Evolutionary conservation across 352 stramenopile species (phyloP).

Genomic region (Blastocystis sp.): DNA sequence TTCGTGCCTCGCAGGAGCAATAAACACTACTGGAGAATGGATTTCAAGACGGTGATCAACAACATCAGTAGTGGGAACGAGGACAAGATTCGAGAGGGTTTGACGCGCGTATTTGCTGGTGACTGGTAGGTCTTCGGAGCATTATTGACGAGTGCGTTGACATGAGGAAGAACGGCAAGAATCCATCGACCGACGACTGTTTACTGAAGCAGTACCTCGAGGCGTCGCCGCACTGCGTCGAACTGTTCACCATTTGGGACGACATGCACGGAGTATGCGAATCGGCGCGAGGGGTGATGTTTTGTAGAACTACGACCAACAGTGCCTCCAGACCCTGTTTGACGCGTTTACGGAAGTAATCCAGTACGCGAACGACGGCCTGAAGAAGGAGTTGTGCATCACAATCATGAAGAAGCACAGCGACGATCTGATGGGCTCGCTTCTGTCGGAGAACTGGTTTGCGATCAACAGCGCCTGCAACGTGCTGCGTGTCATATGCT

Average conservation of each 20-base stretch:
- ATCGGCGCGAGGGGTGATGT: not conserved
- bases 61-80: conserved; percentile 55
- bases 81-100: conserved; percentile 39
- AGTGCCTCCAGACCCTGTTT: conserved; percentile 16
- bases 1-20: not conserved
- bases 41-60: conserved; percentile 67
- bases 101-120: not conserved
- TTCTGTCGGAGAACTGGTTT: conserved; percentile 31
- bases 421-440: conserved; percentile 32
- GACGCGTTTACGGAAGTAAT: conserved; percentile 51
- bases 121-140: conserved; percentile 42
- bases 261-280: conserved; percentile 28
- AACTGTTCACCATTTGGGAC: conserved; percentile 70
- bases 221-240: conserved; percentile 32
- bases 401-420: conserved; percentile 66
- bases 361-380: conserved; percentile 35
- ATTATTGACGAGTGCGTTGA: conserved; percentile 48
- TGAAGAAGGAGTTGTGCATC: conserved; percentile 68
- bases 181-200: not conserved
- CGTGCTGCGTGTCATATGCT: conserved; percentile 7
- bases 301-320: conserved; percentile 46
- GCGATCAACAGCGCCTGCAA: conserved; percentile 56
- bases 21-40: conserved; percentile 19
- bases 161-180: conserved; percentile 17
- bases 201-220: conserved; percentile 65